Percentiles rank a stretch among this genome's conserved stretches.
phyloP scores from a whole-genome alignment of 139 green algal genomes.

The Limnomonas spitsbergensis region DNA sequence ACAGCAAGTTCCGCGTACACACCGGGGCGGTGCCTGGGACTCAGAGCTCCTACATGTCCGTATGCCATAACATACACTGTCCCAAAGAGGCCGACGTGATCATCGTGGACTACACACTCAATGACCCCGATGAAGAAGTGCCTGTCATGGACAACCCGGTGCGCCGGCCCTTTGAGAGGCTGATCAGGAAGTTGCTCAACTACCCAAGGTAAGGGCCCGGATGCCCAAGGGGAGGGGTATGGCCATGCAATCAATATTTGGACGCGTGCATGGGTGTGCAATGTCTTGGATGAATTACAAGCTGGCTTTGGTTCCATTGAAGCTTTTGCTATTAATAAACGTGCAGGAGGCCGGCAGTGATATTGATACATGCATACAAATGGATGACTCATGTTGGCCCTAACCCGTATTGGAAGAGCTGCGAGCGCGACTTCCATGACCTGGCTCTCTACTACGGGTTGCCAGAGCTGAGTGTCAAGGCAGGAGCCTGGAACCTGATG shows the following conservation, averaged over 20 bases:
- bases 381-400: neutral
- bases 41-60: slow-evolving; percentile 32
- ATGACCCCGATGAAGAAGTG: neutral
- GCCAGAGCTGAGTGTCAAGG: slow-evolving; percentile 32
- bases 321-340: too few relatives aligned
- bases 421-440: slow-evolving; percentile 26
- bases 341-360: slow-evolving; percentile 3
- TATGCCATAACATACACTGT: slow-evolving; percentile 8
- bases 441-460: slow-evolving; percentile 30
- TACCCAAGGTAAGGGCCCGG: slow-evolving; percentile 11
- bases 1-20: neutral
- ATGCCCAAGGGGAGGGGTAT: too few relatives aligned
- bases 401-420: neutral
- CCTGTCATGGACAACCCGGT: neutral
- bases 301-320: neutral
- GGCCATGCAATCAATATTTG: too few relatives aligned
- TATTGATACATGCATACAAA: slow-evolving; percentile 5
- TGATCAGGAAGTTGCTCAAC: slow-evolving; percentile 32
- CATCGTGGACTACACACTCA: slow-evolving; percentile 7
- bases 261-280: neutral
- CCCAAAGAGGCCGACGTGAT: neutral
- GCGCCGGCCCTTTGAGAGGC: slow-evolving; percentile 27
- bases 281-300: neutral
- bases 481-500: slow-evolving; percentile 11
- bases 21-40: slow-evolving; percentile 23